Evolutionary conservation across 495 filamentous ascomycete species (phyloP).

Genomic region (Aspergillus ellipticus): DNA sequence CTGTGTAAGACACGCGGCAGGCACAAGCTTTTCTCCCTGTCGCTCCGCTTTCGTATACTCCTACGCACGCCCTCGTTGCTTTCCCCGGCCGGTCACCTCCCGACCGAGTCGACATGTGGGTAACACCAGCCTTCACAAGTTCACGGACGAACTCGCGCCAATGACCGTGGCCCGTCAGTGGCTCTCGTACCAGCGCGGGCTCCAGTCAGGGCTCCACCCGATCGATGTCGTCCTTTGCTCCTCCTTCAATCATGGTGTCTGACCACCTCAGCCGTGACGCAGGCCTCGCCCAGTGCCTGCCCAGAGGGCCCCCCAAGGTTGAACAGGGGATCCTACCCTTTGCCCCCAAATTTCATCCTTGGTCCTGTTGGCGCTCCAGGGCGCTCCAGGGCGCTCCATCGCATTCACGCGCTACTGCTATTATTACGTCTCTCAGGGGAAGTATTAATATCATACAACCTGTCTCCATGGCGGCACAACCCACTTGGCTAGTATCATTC

Average conservation of each 20-base stretch:
- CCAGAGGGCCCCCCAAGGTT: neutral
- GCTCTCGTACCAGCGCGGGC: slow-evolving; percentile 3
- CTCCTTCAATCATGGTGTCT: slow-evolving; percentile 25
- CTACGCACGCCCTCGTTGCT: slow-evolving; percentile 1
- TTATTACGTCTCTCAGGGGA: neutral
- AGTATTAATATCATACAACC: slow-evolving; percentile 2
- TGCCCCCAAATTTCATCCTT: slow-evolving; percentile 13
- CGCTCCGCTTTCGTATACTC: neutral
- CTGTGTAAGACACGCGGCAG: neutral
- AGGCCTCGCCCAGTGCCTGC: slow-evolving; percentile 4
- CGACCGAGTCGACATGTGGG: slow-evolving; percentile 3
- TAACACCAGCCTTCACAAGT: slow-evolving; percentile 12
- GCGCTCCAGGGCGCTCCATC: neutral
- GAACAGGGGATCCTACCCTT: slow-evolving; percentile 10
- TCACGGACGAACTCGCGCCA: slow-evolving; percentile 10
- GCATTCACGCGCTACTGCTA: too few relatives aligned
- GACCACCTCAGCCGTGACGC: slow-evolving; percentile 13
- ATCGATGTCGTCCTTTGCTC: slow-evolving; percentile 8
- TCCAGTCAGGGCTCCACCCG: slow-evolving; percentile 9
- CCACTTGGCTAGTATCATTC: slow-evolving; percentile 1
- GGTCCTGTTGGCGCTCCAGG: neutral
- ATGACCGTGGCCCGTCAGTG: neutral
- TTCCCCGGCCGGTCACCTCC: slow-evolving; percentile 8
- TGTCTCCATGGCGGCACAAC: slow-evolving; percentile 4
- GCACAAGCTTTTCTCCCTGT: neutral